A percentile compares a stretch with the other conserved stretches of the same genome.
These are phyloP conservation scores for Cornus kousa DNA, from an alignment of 148 eudicot species.

Conservation along the genomic window DNA sequence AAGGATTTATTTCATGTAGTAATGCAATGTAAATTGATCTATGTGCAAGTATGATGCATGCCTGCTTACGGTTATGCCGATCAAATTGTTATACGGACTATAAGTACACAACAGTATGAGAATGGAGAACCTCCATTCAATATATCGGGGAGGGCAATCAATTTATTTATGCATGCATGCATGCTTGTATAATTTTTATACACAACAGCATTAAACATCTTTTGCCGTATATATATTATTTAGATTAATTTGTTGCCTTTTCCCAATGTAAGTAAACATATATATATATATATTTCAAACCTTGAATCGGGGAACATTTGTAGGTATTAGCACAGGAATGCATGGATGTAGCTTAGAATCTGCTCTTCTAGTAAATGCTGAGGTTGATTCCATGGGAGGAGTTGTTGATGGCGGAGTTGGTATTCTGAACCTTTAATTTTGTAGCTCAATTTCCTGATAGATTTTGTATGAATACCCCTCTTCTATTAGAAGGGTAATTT, in stretches of 20 bases:
- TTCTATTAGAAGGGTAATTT: too few species aligned
- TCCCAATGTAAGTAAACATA: too few species aligned
- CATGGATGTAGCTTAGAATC: constrained; percentile 71
- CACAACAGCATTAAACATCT: neutral
- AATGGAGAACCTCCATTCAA: neutral
- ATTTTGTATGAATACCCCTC: too few species aligned
- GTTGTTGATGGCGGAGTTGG: constrained; percentile 85
- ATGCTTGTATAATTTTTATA: too few species aligned
- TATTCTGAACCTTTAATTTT: constrained; percentile 5
- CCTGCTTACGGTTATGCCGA: neutral
- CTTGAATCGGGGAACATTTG: constrained; percentile 29
- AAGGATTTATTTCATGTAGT: neutral
- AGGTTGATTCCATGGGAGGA: constrained; percentile 97
- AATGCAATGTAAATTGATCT: neutral
- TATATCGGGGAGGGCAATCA: neutral
- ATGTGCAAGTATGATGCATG: neutral
- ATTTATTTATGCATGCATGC: neutral
- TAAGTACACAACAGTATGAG: neutral
- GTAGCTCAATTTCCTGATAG: too few species aligned
- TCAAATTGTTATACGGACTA: neutral
- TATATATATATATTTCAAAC: neutral
- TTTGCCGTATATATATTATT: neutral
- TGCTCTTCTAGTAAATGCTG: constrained; percentile 79
- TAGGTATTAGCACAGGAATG: constrained; percentile 56
- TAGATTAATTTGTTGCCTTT: neutral